Conservation (phyloP, 179 eudicot genomes). For the Kewa caespitosa region DNA sequence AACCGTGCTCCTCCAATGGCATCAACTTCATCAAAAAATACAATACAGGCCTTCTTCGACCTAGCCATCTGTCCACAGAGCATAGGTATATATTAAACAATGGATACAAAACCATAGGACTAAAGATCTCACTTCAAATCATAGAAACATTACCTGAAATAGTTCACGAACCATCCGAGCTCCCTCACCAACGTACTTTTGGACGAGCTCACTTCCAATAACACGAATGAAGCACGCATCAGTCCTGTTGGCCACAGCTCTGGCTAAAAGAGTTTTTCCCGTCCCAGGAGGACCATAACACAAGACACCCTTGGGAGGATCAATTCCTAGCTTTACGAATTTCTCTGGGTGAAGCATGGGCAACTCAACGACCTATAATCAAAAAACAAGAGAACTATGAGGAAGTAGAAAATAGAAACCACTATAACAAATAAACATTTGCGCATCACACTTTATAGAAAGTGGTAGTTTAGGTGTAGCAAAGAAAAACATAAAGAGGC, state of each 20-base stretch:
- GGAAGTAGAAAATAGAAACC: too few relatives aligned
- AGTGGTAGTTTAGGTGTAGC: background rate
- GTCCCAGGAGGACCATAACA: constrained; percentile 99
- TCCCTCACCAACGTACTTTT: constrained; percentile 98
- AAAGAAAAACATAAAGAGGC: constrained; percentile 4
- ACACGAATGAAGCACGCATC: constrained; percentile 98
- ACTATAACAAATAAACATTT: background rate
- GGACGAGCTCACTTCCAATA: constrained; percentile 96
- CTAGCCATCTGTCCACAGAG: constrained; percentile 81
- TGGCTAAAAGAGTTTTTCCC: constrained; percentile 92
- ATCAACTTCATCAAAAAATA: constrained; percentile 94
- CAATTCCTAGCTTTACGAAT: constrained; percentile 92
- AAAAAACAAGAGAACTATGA: background rate
- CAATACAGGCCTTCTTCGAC: constrained; percentile 93
- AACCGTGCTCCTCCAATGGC: constrained; percentile 98
- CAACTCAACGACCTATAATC: constrained; percentile 79
- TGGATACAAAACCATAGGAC: background rate
- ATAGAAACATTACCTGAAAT: constrained; percentile 62
- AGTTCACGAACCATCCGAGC: constrained; percentile 97
- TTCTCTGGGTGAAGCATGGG: constrained; percentile 99
- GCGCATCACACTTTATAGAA: background rate
- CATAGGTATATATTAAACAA: background rate
- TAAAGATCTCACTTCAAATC: background rate
- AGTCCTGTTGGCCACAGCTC: constrained; percentile 92
- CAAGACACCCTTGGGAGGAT: constrained; percentile 96